A percentile compares a stretch with the other conserved stretches of the same genome.
phyloP scores from a whole-genome alignment of 495 filamentous ascomycete species.

The Annulohypoxylon bovei region DNA sequence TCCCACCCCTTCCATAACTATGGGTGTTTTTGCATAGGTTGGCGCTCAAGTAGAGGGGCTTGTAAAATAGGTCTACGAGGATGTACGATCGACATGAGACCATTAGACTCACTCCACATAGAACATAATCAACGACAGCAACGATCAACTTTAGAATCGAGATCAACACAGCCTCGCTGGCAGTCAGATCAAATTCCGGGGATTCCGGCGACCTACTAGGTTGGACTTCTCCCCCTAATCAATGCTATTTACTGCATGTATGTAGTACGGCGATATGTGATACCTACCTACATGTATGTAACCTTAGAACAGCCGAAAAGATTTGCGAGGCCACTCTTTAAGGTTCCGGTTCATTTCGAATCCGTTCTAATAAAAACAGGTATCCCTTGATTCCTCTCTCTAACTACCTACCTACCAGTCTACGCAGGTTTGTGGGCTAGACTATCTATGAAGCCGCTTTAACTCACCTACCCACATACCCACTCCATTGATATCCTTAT shows the following conservation, averaged over 20 bases:
- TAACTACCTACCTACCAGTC: not conserved
- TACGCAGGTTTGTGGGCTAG: not conserved
- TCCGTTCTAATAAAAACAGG: not conserved
- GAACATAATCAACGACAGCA: slow-evolving; percentile 18
- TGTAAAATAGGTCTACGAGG: slow-evolving; percentile 26
- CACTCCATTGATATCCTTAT: not conserved
- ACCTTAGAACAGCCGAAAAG: not conserved
- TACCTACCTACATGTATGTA: no score
- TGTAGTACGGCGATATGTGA: not conserved
- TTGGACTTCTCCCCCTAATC: not conserved
- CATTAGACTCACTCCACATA: slow-evolving; percentile 43
- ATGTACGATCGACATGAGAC: slow-evolving; percentile 26
- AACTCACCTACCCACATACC: not conserved
- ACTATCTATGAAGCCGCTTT: not conserved
- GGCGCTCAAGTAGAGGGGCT: not conserved
- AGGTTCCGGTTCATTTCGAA: not conserved
- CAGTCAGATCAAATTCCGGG: not conserved
- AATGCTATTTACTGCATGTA: no score
- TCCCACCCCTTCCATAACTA: not conserved
- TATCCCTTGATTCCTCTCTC: not conserved
- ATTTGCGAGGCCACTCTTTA: not conserved
- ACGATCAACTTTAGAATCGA: not conserved
- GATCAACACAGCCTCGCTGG: not conserved
- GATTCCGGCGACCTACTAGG: not conserved
- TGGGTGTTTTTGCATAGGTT: not conserved